Evolutionary conservation across 129 eudicot genomes (phyloP).

Genomic region (Flaveria robusta): DNA sequence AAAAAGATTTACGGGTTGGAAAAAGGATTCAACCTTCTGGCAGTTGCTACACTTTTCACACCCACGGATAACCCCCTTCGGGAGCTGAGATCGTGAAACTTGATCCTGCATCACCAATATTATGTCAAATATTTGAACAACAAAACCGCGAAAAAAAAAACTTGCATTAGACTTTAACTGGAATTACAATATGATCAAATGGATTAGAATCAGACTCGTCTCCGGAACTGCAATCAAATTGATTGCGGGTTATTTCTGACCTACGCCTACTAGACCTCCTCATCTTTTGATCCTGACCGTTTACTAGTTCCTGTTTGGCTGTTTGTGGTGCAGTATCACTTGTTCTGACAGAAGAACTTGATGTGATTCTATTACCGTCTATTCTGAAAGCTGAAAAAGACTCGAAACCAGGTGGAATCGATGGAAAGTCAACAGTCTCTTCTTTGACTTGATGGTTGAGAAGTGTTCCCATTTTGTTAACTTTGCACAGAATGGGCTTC

Average conservation of each 20-base stretch:
- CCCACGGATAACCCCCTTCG: slow-evolving; percentile 82
- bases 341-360: slow-evolving; percentile 49
- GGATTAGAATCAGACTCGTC: slow-evolving; percentile 61
- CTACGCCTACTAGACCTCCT: slow-evolving; percentile 62
- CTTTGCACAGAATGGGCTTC: not conserved
- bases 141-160: slow-evolving; percentile 9
- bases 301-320: slow-evolving; percentile 36
- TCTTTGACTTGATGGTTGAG: slow-evolving; percentile 57
- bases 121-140: slow-evolving; percentile 8
- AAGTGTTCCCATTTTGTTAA: slow-evolving; percentile 63
- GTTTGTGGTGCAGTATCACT: slow-evolving; percentile 40
- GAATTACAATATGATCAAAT: slow-evolving; percentile 44
- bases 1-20: not conserved
- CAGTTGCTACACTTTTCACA: slow-evolving; percentile 68
- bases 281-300: slow-evolving; percentile 40
- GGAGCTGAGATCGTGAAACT: slow-evolving; percentile 45
- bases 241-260: slow-evolving; percentile 51
- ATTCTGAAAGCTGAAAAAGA: slow-evolving; percentile 58
- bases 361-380: slow-evolving; percentile 26
- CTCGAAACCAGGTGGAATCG: slow-evolving; percentile 98
- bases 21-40: slow-evolving; percentile 62
- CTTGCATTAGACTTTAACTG: not conserved
- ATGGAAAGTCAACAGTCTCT: slow-evolving; percentile 60
- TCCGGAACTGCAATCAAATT: slow-evolving; percentile 55
- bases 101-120: slow-evolving; percentile 44